Evolutionary conservation across 306 rosid species (phyloP), one percentile per base, ranked within the genome.

Genomic region (Trichosanthes truncata): DNA sequence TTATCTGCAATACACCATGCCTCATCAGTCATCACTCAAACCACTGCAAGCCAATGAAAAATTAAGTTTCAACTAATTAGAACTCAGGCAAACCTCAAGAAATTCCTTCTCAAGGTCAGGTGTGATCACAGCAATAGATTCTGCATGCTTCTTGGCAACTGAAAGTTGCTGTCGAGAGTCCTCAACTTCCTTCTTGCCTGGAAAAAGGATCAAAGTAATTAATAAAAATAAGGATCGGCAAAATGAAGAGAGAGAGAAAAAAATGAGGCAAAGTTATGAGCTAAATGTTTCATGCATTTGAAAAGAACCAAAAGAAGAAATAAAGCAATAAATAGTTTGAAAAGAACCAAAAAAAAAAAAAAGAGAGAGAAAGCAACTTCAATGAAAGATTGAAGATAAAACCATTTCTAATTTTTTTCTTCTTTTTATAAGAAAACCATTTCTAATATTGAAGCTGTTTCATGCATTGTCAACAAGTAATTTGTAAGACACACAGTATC

Each of bases 41-140:
- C 21, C 26, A 43, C 52, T 26, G 18, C 23, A 23, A 61, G 18
- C 57, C 29, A 78, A 61, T 38, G 17, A 62, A 36, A 20, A 62
- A 53, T 48, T 48, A 21, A 20, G 41, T 76, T 72, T 66, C 41
- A 63, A 23, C 12, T 18, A 68, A 63, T 57, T 46, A 66, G 10
- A 46, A 43, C 53, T 20, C 72, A 23, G 43, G 84, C 88, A 81
- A 81, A 94, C 98, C 98, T 95, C 88, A 45, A 91, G 90, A 90
- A 95, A 95, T 83, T 85, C 91, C 86, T 85, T 90, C 87, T 90
- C 87, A 20, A 92, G 88, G 35, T 87, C 90, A 13, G 93, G 86
- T 66, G 98, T 95, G 80, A 95, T 86, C 41, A 69, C 83, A 3
- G 92, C 97, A 82, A 92, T 69, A 38, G 95, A 92, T 75, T 92